A percentile compares a stretch with the other conserved stretches of the same genome.
These are phyloP conservation scores for Sugiyamaella neomexicana DNA, from an alignment of 1,139 yeast genomes.

Conservation along the genomic window DNA sequence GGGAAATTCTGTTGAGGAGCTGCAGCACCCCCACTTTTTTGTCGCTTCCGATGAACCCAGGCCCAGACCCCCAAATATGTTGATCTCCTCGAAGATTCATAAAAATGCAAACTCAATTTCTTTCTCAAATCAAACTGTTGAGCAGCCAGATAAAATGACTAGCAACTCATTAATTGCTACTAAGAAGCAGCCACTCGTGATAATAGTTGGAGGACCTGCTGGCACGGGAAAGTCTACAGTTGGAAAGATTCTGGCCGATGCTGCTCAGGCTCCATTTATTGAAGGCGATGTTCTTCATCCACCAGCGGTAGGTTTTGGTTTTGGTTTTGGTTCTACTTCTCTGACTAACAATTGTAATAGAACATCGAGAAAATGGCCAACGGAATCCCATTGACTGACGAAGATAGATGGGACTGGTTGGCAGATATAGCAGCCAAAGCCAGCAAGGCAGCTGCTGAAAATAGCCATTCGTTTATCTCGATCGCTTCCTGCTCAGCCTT, in stretches of 20 bases:
- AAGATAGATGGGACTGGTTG: conserved; percentile 92
- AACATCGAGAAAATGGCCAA: conserved; percentile 80
- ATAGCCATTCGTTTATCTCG: conserved; percentile 40
- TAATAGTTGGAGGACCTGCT: conserved; percentile 83
- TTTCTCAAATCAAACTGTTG: not conserved
- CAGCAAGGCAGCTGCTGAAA: conserved; percentile 42
- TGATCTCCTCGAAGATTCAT: not conserved
- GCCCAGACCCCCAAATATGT: not conserved
- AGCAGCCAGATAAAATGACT: conserved; percentile 2
- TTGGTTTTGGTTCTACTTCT: not conserved
- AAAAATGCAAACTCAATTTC: not conserved
- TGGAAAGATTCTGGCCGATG: conserved; percentile 53
- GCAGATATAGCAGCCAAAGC: conserved; percentile 46
- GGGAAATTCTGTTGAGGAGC: too few relatives aligned
- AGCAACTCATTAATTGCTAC: conserved; percentile 1
- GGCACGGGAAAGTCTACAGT: conserved; percentile 91
- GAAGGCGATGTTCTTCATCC: conserved; percentile 91
- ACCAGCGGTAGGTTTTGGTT: conserved; percentile 38
- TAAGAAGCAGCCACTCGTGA: conserved; percentile 30
- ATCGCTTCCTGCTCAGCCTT: conserved; percentile 85
- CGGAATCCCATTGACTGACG: conserved; percentile 81
- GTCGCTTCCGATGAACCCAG: not conserved
- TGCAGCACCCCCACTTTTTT: conserved; percentile 8
- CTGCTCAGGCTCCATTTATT: conserved; percentile 55
- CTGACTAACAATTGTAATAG: conserved; percentile 18